A percentile compares a stretch with the other conserved stretches of the same genome.
These are phyloP conservation scores for Sphaerosporella brunnea DNA, from an alignment of 495 filamentous ascomycete genomes.

Conservation along the genomic window DNA sequence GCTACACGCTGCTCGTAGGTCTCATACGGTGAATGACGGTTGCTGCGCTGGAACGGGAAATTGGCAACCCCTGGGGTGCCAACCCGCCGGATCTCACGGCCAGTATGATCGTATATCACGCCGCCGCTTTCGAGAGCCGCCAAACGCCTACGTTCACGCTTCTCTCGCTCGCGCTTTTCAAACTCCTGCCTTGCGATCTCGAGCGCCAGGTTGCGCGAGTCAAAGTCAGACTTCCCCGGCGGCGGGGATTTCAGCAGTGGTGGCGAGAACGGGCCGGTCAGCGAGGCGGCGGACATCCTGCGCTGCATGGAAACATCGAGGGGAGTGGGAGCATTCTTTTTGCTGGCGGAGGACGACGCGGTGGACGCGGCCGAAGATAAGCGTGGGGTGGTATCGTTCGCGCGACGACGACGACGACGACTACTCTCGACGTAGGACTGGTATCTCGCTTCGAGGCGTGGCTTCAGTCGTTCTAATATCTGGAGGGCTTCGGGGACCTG, in stretches of 20 bases:
- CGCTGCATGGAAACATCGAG: neutral
- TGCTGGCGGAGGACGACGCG: neutral
- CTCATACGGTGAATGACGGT: no score
- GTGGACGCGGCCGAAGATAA: neutral
- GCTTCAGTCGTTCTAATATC: slow-evolving; percentile 47
- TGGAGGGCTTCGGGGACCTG: slow-evolving; percentile 38
- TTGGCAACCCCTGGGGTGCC: slow-evolving; percentile 5
- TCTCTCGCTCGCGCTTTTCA: slow-evolving; percentile 18
- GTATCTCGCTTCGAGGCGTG: slow-evolving; percentile 47
- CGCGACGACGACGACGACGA: slow-evolving; percentile 3
- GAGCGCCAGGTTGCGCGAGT: slow-evolving; percentile 9
- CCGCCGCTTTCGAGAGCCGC: slow-evolving; percentile 12
- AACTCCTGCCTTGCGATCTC: slow-evolving; percentile 24
- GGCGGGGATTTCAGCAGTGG: slow-evolving; percentile 8
- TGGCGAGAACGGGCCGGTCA: slow-evolving; percentile 15
- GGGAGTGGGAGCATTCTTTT: slow-evolving; percentile 4
- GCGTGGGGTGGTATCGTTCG: slow-evolving; percentile 8
- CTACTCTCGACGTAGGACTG: slow-evolving; percentile 27
- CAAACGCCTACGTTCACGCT: slow-evolving; percentile 10
- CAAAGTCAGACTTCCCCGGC: neutral
- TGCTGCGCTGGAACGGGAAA: neutral
- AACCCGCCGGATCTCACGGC: slow-evolving; percentile 18
- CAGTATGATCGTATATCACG: slow-evolving; percentile 16
- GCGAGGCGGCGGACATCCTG: slow-evolving; percentile 9
- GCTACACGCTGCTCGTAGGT: neutral